Conservation (phyloP, 148 eudicot genomes). For the Dysphania ambrosioides region DNA sequence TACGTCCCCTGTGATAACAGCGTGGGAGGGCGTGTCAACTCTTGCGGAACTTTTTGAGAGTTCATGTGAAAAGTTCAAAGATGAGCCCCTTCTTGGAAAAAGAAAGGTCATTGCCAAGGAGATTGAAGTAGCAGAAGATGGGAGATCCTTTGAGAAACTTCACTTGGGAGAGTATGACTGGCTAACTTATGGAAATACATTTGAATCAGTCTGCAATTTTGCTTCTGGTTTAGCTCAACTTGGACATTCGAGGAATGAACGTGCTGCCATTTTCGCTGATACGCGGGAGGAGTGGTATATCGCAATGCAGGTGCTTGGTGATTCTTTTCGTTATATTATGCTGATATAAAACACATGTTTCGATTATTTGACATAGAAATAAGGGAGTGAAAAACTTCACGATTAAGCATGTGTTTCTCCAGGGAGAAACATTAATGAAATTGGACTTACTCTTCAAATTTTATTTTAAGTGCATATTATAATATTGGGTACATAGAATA, state of each 20-base stretch:
- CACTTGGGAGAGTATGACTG: constrained; percentile 91
- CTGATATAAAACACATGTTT: not conserved
- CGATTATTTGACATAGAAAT: not conserved
- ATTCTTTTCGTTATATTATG: not conserved
- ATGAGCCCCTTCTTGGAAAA: constrained; percentile 64
- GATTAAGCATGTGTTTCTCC: not conserved
- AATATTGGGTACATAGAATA: not conserved
- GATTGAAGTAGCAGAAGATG: constrained; percentile 49
- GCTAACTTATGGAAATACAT: constrained; percentile 59
- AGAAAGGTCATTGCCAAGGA: constrained; percentile 58
- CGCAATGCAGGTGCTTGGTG: constrained; percentile 67
- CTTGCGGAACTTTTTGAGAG: constrained; percentile 85
- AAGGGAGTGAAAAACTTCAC: not conserved
- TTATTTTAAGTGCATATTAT: not conserved
- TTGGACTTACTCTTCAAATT: not conserved
- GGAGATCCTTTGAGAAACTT: constrained; percentile 71
- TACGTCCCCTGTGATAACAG: constrained; percentile 49
- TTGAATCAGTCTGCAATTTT: constrained; percentile 67
- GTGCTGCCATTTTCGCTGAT: constrained; percentile 95
- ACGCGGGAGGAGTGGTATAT: constrained; percentile 92
- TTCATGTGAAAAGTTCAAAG: constrained; percentile 52
- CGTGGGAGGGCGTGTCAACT: constrained; percentile 73
- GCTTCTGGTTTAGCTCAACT: constrained; percentile 74
- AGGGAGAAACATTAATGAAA: not conserved
- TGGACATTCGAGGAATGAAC: constrained; percentile 71